These are phyloP conservation scores for Pseudonitzschia delicatissima DNA, from an alignment of 108 stramenopile genomes.

Conservation along the genomic window DNA sequence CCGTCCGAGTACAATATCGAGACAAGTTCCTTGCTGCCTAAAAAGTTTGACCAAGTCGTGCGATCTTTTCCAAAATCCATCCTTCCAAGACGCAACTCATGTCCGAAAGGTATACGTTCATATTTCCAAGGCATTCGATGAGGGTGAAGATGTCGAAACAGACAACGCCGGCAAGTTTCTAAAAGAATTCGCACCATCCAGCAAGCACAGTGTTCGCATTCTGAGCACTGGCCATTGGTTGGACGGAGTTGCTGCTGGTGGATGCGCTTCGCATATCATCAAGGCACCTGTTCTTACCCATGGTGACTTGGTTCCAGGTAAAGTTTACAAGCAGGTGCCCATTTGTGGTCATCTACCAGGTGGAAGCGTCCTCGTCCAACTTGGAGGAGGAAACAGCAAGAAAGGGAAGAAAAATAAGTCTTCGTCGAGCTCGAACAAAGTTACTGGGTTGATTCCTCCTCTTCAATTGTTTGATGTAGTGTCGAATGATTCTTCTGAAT, in stretches of 20 bases:
- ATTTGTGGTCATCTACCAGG: conserved; percentile 54
- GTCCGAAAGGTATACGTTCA: conserved; percentile 75
- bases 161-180: conserved; percentile 57
- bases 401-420: conserved; percentile 1
- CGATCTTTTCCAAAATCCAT: conserved; percentile 37
- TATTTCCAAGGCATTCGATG: conserved; percentile 83
- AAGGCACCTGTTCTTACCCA: conserved; percentile 78
- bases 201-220: conserved; percentile 64
- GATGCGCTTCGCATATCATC: conserved; percentile 70
- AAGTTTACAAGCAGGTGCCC: conserved; percentile 68
- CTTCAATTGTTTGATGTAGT: conserved; percentile 60
- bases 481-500: conserved; percentile 42
- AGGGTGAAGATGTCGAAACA: conserved; percentile 20
- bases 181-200: conserved; percentile 71
- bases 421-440: conserved; percentile 26
- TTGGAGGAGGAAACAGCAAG: conserved; percentile 35
- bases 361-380: conserved; percentile 64
- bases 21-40: conserved; percentile 29
- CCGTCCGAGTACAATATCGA: conserved; percentile 36
- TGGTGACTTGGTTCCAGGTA: conserved; percentile 63
- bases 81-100: conserved; percentile 49
- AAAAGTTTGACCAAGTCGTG: conserved; percentile 25
- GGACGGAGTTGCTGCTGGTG: conserved; percentile 79
- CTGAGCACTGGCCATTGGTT: conserved; percentile 58
- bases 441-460: conserved; percentile 67